Evolutionary conservation across 1,284 basidiomycete genomes (phyloP), one percentile per base, ranked within the genome.

Genomic region (Gastroboletus turbinatus): DNA sequence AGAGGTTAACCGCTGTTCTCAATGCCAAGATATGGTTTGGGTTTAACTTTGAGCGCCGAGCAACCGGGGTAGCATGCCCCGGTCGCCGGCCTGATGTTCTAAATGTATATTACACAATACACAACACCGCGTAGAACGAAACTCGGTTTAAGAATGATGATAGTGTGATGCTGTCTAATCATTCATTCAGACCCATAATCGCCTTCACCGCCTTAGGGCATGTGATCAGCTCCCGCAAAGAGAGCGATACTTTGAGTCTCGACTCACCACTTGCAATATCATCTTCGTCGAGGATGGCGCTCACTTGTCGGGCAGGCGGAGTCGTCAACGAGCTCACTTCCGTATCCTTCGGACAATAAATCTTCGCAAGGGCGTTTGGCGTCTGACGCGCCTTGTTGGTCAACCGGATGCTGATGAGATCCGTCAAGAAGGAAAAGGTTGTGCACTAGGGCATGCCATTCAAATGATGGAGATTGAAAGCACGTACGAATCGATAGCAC

Each of bases 401-500:
- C 56, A 63, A 35, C 39, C 62, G 57, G 17, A 60, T 67, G 13
- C 71, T 69, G 53, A 46, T 36, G 11, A 27, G 27, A 32, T 36
- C 35, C 35, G 23, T 52, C 16, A 2, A 32, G 10, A 9, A 23
- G 29, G 46, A 33, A 13, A 13, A 13, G 14, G 19, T 51, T 11
- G 2, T 35, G 17, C 17, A 13, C 16, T n/a, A 19, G 29, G 33
- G 3, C 2, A 30, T 2, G 27, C n/a, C 9, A 42, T 17, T 13
- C 11, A 4, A 29, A 14, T 1, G 25, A 48, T 6, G n/a, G 4
- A 8, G 4, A 2, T 8, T 5, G 25, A 30, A 27, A 39, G 7
- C 6, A 65, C 71, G 25, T 46, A 72, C 70, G 65, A 71, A 5
- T 68, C 68, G 1, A 46, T 1, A 3, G 69, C 68, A 10, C 63